These are phyloP conservation scores for Podaxis sp. DNA, from an alignment of 768 basidiomycete species.

Conservation along the genomic window DNA sequence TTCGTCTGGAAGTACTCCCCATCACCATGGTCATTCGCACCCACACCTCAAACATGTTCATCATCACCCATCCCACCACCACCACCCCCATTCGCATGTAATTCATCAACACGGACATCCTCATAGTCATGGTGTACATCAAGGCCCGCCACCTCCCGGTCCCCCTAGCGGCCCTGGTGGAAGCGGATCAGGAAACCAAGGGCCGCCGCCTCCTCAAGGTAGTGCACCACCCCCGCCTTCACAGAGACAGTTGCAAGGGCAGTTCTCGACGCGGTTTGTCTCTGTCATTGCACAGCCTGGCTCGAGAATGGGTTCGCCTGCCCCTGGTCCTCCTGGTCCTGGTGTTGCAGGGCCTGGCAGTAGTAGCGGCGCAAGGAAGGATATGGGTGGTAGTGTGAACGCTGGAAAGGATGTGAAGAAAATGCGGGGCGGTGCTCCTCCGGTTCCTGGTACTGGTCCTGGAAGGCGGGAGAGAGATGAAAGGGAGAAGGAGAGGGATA, in stretches of 20 bases:
- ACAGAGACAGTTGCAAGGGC: conserved; percentile 12
- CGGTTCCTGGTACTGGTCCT: background rate
- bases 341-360: conserved; percentile 4
- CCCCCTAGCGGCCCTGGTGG: background rate
- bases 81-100: background rate
- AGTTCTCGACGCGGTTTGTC: conserved; percentile 11
- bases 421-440: conserved; percentile 6
- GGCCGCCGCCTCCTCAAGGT: background rate
- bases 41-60: conserved; percentile 2
- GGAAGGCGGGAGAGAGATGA: conserved; percentile 14
- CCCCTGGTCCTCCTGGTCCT: conserved; percentile 8
- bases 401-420: conserved; percentile 13
- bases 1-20: background rate
- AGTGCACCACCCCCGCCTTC: conserved; percentile 6
- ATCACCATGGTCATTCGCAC: conserved; percentile 6
- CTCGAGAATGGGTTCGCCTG: conserved; percentile 13
- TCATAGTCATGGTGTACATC: conserved; percentile 3
- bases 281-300: conserved; percentile 10
- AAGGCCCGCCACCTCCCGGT: conserved; percentile 2
- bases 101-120: background rate
- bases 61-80: conserved; percentile 5
- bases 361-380: conserved; percentile 6
- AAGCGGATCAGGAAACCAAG: conserved; percentile 3
- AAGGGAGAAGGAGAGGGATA: conserved; percentile 15
- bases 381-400: conserved; percentile 5